These are phyloP conservation scores for Wickerhamiella parazyma DNA, from an alignment of 805 yeast species.

Conservation along the genomic window DNA sequence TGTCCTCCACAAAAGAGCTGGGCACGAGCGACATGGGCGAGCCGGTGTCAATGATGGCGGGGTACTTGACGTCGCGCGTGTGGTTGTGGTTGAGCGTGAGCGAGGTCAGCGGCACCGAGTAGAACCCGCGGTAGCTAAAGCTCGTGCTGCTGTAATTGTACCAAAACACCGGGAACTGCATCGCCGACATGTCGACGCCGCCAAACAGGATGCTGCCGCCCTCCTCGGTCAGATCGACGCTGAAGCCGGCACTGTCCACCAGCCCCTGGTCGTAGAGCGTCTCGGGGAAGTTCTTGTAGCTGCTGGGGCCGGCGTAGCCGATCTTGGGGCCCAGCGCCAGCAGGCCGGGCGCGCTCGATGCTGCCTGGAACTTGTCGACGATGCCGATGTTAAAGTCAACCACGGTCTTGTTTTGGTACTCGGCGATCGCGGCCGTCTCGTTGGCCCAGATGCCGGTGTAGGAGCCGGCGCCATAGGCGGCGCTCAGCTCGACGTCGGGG, in stretches of 20 bases:
- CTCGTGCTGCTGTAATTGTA: slow-evolving; percentile 14
- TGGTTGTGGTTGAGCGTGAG: slow-evolving; percentile 15
- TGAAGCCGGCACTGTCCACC: slow-evolving; percentile 19
- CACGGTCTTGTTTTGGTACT: slow-evolving; percentile 13
- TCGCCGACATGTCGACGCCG: slow-evolving; percentile 21
- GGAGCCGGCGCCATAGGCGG: slow-evolving; percentile 28
- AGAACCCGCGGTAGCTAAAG: slow-evolving; percentile 11
- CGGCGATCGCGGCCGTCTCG: slow-evolving; percentile 20
- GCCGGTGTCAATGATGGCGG: slow-evolving; percentile 24
- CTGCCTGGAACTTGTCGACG: slow-evolving; percentile 17
- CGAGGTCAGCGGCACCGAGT: slow-evolving; percentile 15
- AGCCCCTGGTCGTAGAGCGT: slow-evolving; percentile 17
- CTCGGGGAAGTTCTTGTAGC: slow-evolving; percentile 18
- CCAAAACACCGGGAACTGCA: slow-evolving; percentile 21
- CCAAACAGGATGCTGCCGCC: slow-evolving; percentile 24
- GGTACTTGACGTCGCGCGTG: slow-evolving; percentile 15
- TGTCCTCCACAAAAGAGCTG: slow-evolving; percentile 20
- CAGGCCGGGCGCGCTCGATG: slow-evolving; percentile 21
- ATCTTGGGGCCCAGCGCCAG: slow-evolving; percentile 21
- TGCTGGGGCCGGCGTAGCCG: slow-evolving; percentile 18
- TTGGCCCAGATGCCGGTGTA: slow-evolving; percentile 24
- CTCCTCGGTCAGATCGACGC: slow-evolving; percentile 16
- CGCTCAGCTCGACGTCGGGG: slow-evolving; percentile 26
- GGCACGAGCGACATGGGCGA: slow-evolving; percentile 24
- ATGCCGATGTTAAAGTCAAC: slow-evolving; percentile 23